These are phyloP conservation scores for Tylopilus plumbeoviolaceoides DNA, from an alignment of 768 basidiomycete genomes.

Conservation along the genomic window DNA sequence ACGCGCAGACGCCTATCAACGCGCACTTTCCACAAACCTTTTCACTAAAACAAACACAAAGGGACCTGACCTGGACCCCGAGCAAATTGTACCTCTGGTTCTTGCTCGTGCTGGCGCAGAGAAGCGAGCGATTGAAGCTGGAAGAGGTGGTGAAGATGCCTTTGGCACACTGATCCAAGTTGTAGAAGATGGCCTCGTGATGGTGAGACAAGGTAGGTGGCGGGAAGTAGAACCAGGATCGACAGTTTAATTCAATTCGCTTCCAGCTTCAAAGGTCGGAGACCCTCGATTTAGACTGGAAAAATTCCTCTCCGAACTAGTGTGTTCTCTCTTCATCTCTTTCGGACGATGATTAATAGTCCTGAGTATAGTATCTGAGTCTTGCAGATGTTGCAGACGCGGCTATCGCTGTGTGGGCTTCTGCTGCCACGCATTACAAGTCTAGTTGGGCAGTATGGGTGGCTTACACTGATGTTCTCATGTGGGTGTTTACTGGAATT, in stretches of 20 bases:
- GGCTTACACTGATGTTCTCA: slow-evolving; percentile 66
- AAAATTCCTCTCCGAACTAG: slow-evolving; percentile 73
- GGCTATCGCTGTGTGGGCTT: slow-evolving; percentile 60
- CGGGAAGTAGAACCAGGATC: background rate
- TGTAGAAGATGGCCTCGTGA: slow-evolving; percentile 59
- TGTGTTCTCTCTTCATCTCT: slow-evolving; percentile 38
- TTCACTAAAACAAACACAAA: slow-evolving; percentile 34
- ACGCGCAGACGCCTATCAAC: slow-evolving; percentile 50
- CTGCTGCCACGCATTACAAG: slow-evolving; percentile 62
- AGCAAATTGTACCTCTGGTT: slow-evolving; percentile 60
- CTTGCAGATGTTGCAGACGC: slow-evolving; percentile 48
- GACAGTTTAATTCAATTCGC: background rate
- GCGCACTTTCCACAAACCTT: slow-evolving; percentile 51
- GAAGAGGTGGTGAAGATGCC: slow-evolving; percentile 46
- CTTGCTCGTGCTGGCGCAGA: slow-evolving; percentile 65
- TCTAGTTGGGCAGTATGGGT: slow-evolving; percentile 74
- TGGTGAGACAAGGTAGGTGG: slow-evolving; percentile 53
- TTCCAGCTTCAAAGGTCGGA: slow-evolving; percentile 56
- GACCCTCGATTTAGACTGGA: slow-evolving; percentile 80
- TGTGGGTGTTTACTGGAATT: slow-evolving; percentile 41
- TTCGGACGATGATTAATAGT: background rate
- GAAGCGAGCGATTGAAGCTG: slow-evolving; percentile 49
- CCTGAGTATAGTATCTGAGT: slow-evolving; percentile 39
- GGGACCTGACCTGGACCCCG: slow-evolving; percentile 43
- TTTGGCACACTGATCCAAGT: slow-evolving; percentile 52